Evolutionary conservation across 2,329 filamentous ascomycete genomes (phyloP).

Genomic region (Trichothecium sympodiale): DNA sequence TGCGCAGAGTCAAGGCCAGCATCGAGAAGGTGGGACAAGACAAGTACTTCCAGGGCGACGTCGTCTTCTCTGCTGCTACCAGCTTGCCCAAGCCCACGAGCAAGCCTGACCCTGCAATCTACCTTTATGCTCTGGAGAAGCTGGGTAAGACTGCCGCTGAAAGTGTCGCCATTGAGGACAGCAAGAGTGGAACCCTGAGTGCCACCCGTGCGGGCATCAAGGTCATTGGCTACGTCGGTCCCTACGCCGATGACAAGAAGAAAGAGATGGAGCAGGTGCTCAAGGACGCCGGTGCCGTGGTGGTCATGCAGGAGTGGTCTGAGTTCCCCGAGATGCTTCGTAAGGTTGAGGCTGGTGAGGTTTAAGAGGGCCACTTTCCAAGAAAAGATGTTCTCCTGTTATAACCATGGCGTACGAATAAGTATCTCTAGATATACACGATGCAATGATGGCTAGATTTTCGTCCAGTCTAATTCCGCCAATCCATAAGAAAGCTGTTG

Average conservation of each 20-base stretch:
- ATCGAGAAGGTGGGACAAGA: conserved; percentile 70
- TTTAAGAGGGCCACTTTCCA: no score
- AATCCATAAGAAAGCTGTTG: conserved; percentile 76
- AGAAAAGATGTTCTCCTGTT: no score
- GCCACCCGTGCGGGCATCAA: conserved; percentile 65
- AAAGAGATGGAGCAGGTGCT: conserved; percentile 54
- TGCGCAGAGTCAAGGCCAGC: conserved; percentile 65
- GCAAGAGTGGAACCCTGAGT: conserved; percentile 72
- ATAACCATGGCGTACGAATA: no score
- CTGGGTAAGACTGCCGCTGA: conserved; percentile 62
- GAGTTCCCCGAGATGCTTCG: conserved; percentile 39
- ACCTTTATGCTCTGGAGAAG: conserved; percentile 64
- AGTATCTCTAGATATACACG: conserved; percentile 10
- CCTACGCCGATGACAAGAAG: conserved; percentile 52
- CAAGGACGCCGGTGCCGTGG: conserved; percentile 47
- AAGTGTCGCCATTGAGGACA: conserved; percentile 78
- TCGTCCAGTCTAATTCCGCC: conserved; percentile 18
- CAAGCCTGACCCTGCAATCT: conserved; percentile 87
- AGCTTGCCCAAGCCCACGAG: conserved; percentile 69
- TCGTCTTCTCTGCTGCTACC: conserved; percentile 73
- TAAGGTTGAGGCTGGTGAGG: conserved; percentile 31
- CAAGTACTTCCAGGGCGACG: conserved; percentile 65
- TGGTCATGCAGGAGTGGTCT: conserved; percentile 50
- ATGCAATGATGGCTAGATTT: conserved; percentile 10
- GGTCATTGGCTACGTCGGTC: conserved; percentile 76